Conservation (phyloP, 306 rosid species). For the Dryas drummondii region DNA sequence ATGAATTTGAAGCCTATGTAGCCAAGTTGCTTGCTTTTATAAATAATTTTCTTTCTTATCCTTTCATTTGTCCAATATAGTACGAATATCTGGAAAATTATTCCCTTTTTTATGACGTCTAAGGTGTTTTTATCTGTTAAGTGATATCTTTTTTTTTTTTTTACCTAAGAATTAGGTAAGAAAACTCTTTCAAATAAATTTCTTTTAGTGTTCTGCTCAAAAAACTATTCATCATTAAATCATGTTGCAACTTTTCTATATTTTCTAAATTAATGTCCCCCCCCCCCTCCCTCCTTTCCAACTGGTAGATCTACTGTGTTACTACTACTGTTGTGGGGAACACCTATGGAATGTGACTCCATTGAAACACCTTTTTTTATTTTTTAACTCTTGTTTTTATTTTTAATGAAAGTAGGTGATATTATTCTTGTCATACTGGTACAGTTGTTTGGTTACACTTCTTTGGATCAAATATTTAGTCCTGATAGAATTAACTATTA, state of each 20-base stretch:
- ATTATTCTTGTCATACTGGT: not conserved
- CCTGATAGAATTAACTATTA: constrained; percentile 28
- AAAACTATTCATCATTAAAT: not conserved
- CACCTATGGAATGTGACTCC: not conserved
- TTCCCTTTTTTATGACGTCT: not conserved
- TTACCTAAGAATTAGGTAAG: not conserved
- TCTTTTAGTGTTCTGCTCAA: not conserved
- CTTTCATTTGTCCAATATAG: not conserved
- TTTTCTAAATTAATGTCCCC: not conserved
- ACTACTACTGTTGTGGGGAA: too few species aligned
- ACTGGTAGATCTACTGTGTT: not conserved
- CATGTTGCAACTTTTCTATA: not conserved
- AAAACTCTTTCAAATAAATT: not conserved
- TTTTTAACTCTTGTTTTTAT: not conserved
- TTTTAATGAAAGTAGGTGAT: not conserved
- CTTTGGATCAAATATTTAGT: not conserved
- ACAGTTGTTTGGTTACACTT: not conserved
- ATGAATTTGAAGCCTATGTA: not conserved
- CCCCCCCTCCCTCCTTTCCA: too few species aligned
- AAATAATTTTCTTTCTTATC: not conserved
- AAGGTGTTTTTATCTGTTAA: too few species aligned
- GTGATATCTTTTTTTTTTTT: not conserved
- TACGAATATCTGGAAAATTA: not conserved
- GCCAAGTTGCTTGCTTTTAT: not conserved
- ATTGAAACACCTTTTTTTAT: not conserved